Evolutionary conservation across 495 filamentous ascomycete genomes (phyloP).

Genomic region (Penicillium soppii): DNA sequence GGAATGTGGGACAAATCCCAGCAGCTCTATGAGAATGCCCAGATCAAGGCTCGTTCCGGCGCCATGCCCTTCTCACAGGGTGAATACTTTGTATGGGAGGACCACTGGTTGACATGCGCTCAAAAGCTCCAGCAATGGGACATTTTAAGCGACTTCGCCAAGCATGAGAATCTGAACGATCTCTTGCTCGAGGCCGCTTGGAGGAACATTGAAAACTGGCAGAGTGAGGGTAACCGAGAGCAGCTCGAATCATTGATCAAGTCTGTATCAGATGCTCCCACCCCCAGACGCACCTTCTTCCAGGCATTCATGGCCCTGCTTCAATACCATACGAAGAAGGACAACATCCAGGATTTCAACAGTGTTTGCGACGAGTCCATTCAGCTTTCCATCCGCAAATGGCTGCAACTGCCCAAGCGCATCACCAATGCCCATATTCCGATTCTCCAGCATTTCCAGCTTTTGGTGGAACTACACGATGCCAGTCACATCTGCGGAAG

Average conservation of each 20-base stretch:
- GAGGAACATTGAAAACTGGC: conserved; percentile 93
- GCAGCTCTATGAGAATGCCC: conserved; percentile 90
- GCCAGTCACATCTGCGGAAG: conserved; percentile 93
- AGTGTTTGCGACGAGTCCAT: conserved; percentile 93
- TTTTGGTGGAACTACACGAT: conserved; percentile 97
- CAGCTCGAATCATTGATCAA: conserved; percentile 88
- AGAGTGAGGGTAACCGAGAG: conserved; percentile 77
- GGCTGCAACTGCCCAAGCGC: conserved; percentile 91
- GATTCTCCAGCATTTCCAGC: conserved; percentile 94
- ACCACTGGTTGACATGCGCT: conserved; percentile 96
- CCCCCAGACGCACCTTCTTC: conserved; percentile 90
- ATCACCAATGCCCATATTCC: conserved; percentile 97
- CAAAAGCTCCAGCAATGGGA: conserved; percentile 99
- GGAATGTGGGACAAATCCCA: conserved; percentile 99
- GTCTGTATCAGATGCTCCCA: conserved; percentile 94
- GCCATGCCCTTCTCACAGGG: conserved; percentile 91
- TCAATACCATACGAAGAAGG: conserved; percentile 86
- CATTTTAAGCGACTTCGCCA: conserved; percentile 93
- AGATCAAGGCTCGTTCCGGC: conserved; percentile 93
- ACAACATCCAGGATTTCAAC: conserved; percentile 76
- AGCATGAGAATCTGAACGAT: conserved; percentile 98
- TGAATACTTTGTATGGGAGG: conserved; percentile 99
- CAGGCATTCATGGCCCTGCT: conserved; percentile 96
- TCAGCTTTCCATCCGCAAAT: conserved; percentile 93
- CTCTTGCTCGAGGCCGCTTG: conserved; percentile 93